A percentile compares a stretch with the other conserved stretches of the same genome.
Evolutionary conservation across 768 basidiomycete genomes (phyloP).

Genomic region (Collybiopsis confluens): DNA sequence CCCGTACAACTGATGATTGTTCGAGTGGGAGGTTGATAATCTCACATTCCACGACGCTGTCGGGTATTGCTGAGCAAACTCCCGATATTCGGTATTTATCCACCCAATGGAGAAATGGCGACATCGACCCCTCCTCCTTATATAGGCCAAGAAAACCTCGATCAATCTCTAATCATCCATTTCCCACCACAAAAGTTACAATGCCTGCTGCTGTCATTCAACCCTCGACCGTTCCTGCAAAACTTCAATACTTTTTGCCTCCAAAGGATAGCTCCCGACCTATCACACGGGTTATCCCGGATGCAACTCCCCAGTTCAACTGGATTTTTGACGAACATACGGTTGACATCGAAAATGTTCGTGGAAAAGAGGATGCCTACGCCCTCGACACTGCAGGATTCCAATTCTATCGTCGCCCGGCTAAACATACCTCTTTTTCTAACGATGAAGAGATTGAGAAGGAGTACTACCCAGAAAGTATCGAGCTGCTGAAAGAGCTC

Average conservation of each 20-base stretch:
- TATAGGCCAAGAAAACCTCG: background rate
- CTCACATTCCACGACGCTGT: too few species aligned
- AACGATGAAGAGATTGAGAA: constrained; percentile 29
- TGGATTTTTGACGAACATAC: constrained; percentile 4
- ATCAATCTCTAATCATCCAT: constrained; percentile 11
- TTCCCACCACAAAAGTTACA: constrained; percentile 29
- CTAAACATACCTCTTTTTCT: constrained; percentile 30
- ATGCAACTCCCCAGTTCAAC: constrained; percentile 22
- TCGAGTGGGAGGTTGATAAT: too few species aligned
- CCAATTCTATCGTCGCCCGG: constrained; percentile 21
- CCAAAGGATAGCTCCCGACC: constrained; percentile 26
- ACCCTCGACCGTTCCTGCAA: constrained; percentile 3
- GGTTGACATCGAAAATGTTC: constrained; percentile 33
- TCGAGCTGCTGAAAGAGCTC: constrained; percentile 36
- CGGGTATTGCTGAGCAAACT: too few species aligned
- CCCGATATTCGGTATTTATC: too few species aligned
- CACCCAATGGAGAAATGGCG: too few species aligned
- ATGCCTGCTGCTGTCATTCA: constrained; percentile 6
- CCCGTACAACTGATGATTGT: too few species aligned
- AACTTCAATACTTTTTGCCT: constrained; percentile 11
- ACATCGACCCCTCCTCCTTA: background rate
- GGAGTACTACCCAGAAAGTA: constrained; percentile 42
- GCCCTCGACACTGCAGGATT: constrained; percentile 36
- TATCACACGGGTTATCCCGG: constrained; percentile 22
- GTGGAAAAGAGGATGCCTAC: constrained; percentile 30